Base-by-base conservation (phyloP, 2,329 filamentous ascomycete genomes). In the Uncinocarpus reesii region DNA sequence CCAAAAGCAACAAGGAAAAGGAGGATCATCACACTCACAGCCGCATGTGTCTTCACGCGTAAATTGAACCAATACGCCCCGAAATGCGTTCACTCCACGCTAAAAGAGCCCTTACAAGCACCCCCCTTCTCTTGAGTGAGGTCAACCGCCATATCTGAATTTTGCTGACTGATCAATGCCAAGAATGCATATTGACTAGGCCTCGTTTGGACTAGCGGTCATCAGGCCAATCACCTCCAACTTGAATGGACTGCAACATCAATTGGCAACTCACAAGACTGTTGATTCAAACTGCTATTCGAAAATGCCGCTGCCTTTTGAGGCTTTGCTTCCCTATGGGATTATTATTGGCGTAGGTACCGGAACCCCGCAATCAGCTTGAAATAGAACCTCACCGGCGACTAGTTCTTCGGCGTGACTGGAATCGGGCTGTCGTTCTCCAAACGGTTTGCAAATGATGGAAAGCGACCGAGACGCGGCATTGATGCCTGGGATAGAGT, bases 401-500 rank as follows among this genome's bases (percentile, higher is more conserved):
- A 44, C 59, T 62, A 80, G 77, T 76, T 80, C 72, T 80, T 80
- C 66, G 72, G 71, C 57, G 64, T 80, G 61, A 76, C 73, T 54
- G 79, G 78, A 51, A 74, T 68, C 49, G 77, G 75, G 49, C 67
- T 83, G 53, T 72, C 72, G 51, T 72, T 73, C 56, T 67, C 79
- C 59, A 75, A 73, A 67, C 70, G 75, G 61, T 75, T 76, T 64
- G 71, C 77, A 60, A 83, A 81, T 60, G 78, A 79, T 53, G 75
- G 76, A 58, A 83, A 83, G 72, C 71, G 72, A 61, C 66, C 68
- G 41, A 71, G 79, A 60, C 76, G 77, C 63, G 77, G 75, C 54
- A 64, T 76, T 54, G 79, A 82, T 64, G 68, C 71, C 56, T 83
- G 79, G 79, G 79, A 83, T 60, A 78, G 71, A 67, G 79, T 81